phyloP scores from a whole-genome alignment of 176 grass and related monocot species.

The Musa troglodytarum region DNA sequence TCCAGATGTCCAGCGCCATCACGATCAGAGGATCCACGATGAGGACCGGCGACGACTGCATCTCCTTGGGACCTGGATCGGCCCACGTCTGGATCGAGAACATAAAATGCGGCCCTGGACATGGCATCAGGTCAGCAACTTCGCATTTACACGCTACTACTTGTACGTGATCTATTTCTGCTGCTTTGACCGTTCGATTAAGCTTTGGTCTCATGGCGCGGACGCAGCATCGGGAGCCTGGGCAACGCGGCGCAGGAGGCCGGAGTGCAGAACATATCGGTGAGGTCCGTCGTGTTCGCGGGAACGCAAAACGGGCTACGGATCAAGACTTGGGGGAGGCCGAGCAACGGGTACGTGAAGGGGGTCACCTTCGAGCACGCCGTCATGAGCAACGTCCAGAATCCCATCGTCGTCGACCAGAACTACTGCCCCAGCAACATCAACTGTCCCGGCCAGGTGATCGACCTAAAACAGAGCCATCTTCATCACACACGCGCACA shows the following conservation, averaged over 20 bases:
- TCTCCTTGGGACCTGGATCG: conserved; percentile 45
- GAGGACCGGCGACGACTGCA: conserved; percentile 58
- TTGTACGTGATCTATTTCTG: too few species aligned
- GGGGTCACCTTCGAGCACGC: conserved; percentile 24
- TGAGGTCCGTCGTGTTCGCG: conserved; percentile 24
- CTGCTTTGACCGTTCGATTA: neutral
- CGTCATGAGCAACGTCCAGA: conserved; percentile 35
- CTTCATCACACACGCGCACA: neutral
- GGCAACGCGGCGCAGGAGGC: conserved; percentile 23
- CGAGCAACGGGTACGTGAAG: conserved; percentile 26
- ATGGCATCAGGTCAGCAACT: conserved; percentile 44
- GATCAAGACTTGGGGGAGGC: conserved; percentile 65
- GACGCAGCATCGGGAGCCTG: conserved; percentile 54
- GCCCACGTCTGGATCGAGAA: conserved; percentile 31
- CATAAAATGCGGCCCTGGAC: conserved; percentile 46
- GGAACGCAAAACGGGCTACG: conserved; percentile 50
- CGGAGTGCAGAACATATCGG: conserved; percentile 42
- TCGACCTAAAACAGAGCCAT: neutral
- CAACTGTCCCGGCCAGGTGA: conserved; percentile 44
- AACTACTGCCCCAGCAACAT: conserved; percentile 53
- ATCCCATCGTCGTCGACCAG: conserved; percentile 60
- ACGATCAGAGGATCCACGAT: conserved; percentile 21
- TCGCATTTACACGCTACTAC: neutral
- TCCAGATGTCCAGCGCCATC: conserved; percentile 40
- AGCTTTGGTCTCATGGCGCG: neutral